phyloP scores from a whole-genome alignment of 1,284 basidiomycete species.

The Rhodotorula sp. region DNA sequence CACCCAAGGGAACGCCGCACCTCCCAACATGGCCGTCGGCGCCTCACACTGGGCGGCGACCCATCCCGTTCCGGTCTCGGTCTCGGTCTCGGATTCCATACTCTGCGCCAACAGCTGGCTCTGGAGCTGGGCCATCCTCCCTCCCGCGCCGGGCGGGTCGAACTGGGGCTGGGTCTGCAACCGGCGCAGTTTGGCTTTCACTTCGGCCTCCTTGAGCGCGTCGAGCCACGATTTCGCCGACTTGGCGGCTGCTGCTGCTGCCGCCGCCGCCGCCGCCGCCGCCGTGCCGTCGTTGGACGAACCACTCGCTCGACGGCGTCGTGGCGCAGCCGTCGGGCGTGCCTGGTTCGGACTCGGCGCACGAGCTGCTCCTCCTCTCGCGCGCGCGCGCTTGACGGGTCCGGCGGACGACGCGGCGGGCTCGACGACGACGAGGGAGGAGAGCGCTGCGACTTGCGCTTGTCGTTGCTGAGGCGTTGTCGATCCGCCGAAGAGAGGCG shows the following conservation, averaged over 20 bases:
- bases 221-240: constrained; percentile 19
- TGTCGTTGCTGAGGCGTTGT: neutral
- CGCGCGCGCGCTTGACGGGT: neutral
- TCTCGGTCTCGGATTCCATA: too few species aligned
- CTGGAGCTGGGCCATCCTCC: too few species aligned
- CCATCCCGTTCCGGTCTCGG: too few species aligned
- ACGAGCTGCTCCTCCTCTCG: neutral
- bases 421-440: neutral
- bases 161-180: neutral
- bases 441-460: neutral
- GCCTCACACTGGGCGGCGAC: too few species aligned
- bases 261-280: too few species aligned
- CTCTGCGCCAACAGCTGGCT: too few species aligned
- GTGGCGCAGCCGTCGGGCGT: neutral
- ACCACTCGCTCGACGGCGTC: neutral
- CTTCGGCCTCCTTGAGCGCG: constrained; percentile 17
- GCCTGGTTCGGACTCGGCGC: neutral
- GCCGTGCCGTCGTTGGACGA: neutral
- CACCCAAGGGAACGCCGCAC: too few species aligned
- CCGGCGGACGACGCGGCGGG: neutral
- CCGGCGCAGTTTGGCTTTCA: constrained; percentile 5
- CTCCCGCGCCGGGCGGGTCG: too few species aligned
- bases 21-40: too few species aligned
- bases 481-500: neutral
- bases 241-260: neutral